These are phyloP conservation scores for Fonsecaea nubica DNA, from an alignment of 2,329 filamentous ascomycete genomes.

Conservation along the genomic window DNA sequence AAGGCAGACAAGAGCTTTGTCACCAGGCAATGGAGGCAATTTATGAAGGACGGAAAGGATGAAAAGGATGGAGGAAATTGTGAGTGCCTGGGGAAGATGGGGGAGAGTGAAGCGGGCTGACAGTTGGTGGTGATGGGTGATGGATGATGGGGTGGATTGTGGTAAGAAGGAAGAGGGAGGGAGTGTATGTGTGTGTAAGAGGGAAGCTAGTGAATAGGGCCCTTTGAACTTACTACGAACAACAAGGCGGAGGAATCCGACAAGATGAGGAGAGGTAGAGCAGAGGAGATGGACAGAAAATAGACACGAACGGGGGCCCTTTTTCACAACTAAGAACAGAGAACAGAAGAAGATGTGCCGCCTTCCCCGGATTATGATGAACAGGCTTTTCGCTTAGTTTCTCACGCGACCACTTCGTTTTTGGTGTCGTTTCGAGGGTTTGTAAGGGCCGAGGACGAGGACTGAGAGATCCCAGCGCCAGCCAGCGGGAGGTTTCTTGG, in stretches of 20 bases:
- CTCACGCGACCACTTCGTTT: conserved; percentile 24
- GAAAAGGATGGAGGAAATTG: background rate
- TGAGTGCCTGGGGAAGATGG: background rate
- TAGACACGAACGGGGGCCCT: background rate
- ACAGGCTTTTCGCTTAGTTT: conserved; percentile 21
- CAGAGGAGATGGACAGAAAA: background rate
- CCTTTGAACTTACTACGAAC: conserved; percentile 11
- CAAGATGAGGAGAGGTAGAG: conserved; percentile 1
- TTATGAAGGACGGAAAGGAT: background rate
- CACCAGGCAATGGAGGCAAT: background rate
- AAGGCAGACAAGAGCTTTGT: background rate
- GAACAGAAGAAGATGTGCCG: conserved; percentile 9
- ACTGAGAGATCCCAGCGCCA: background rate
- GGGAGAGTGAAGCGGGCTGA: background rate
- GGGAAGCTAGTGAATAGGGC: conserved; percentile 9
- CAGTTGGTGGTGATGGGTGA: background rate
- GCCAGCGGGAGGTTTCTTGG: background rate
- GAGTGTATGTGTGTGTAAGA: background rate
- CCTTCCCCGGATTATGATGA: conserved; percentile 31
- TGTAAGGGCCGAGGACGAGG: conserved; percentile 4
- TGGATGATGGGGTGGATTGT: background rate
- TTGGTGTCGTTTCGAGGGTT: background rate
- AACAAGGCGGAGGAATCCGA: conserved; percentile 28
- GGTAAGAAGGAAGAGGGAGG: background rate
- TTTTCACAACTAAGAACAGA: conserved; percentile 2